Conservation (phyloP, 208 protist genomes). For the Leishmania martiniquensis region DNA sequence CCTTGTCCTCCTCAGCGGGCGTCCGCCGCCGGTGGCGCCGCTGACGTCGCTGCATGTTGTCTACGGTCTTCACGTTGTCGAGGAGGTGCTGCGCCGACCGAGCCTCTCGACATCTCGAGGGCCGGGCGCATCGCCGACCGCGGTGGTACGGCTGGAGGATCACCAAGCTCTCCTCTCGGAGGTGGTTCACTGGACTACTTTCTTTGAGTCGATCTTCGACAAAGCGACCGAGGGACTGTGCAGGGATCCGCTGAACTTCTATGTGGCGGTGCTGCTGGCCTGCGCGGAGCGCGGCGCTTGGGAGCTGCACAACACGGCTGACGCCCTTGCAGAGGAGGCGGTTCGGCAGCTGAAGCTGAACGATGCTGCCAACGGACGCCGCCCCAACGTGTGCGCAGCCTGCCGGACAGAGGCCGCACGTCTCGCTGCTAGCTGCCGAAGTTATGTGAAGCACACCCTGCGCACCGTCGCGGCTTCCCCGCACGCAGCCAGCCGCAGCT, state of each 20-base stretch:
- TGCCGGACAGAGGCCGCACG: constrained; percentile 20
- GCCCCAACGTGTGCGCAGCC: constrained; percentile 31
- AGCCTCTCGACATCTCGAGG: neutral
- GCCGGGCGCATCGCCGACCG: neutral
- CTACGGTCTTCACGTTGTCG: constrained; percentile 39
- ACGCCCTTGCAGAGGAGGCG: constrained; percentile 32
- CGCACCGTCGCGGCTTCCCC: constrained; percentile 5
- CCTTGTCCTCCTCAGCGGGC: constrained; percentile 28
- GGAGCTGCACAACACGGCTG: constrained; percentile 27
- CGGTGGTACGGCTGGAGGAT: constrained; percentile 10
- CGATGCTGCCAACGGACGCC: constrained; percentile 26
- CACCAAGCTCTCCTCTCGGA: constrained; percentile 34
- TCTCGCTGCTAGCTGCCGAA: constrained; percentile 23
- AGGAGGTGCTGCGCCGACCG: constrained; percentile 32
- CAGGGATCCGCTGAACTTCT: constrained; percentile 41
- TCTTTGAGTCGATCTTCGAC: constrained; percentile 52
- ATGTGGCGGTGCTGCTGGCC: constrained; percentile 45
- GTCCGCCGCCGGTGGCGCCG: constrained; percentile 35
- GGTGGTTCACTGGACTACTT: constrained; percentile 42
- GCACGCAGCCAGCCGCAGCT: neutral
- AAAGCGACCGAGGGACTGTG: constrained; percentile 36
- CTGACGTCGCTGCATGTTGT: constrained; percentile 39
- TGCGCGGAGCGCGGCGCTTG: constrained; percentile 33
- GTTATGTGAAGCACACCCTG: constrained; percentile 24
- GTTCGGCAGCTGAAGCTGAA: constrained; percentile 22